phyloP scores from a whole-genome alignment of 805 yeast genomes.

The Candida sithepensis region DNA sequence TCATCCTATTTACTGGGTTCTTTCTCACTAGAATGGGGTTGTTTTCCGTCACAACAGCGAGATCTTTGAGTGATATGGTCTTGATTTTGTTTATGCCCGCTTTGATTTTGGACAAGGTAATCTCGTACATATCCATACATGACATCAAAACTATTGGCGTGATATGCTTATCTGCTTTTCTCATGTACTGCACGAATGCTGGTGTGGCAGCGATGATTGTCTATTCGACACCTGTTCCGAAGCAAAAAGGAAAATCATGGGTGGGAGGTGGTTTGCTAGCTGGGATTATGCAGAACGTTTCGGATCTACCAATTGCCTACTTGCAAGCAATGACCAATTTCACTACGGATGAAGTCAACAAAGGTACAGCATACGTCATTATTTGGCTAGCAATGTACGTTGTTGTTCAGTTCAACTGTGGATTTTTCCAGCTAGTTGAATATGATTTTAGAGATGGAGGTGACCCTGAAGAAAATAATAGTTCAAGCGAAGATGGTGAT shows the following conservation, averaged over 20 bases:
- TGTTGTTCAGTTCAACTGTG: slow-evolving; percentile 49
- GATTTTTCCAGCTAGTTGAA: slow-evolving; percentile 45
- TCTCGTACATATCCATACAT: slow-evolving; percentile 52
- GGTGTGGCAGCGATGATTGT: slow-evolving; percentile 38
- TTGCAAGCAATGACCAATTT: slow-evolving; percentile 55
- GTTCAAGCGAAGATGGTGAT: slow-evolving; percentile 1
- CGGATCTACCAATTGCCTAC: slow-evolving; percentile 77
- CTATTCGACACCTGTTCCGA: slow-evolving; percentile 47
- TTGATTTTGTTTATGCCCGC: slow-evolving; percentile 63
- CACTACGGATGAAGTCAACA: slow-evolving; percentile 32
- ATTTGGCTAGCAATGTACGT: slow-evolving; percentile 54
- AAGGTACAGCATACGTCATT: slow-evolving; percentile 49
- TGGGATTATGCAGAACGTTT: slow-evolving; percentile 69
- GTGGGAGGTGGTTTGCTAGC: slow-evolving; percentile 67
- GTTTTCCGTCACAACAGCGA: slow-evolving; percentile 56
- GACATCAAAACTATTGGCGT: slow-evolving; percentile 73
- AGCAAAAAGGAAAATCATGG: slow-evolving; percentile 44
- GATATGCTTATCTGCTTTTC: slow-evolving; percentile 46
- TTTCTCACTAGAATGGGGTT: slow-evolving; percentile 54
- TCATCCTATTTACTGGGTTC: slow-evolving; percentile 68
- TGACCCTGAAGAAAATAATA: background rate
- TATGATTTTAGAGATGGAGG: slow-evolving; percentile 39
- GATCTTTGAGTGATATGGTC: slow-evolving; percentile 62
- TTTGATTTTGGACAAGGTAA: slow-evolving; percentile 60
- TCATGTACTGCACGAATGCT: slow-evolving; percentile 51